phyloP scores from a whole-genome alignment of 257 asterid species.

The Gentiana macrophylla region DNA sequence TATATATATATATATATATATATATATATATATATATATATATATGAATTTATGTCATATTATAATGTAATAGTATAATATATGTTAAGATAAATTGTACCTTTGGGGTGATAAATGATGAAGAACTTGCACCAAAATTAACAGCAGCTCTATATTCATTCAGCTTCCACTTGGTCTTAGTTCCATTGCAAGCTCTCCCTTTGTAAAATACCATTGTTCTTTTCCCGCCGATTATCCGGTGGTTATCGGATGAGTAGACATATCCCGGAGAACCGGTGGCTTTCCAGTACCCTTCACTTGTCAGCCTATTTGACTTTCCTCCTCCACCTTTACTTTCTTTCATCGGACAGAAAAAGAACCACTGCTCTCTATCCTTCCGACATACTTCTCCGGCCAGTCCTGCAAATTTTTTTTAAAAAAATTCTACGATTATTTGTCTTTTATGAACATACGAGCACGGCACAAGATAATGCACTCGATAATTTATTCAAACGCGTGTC shows the following conservation, averaged over 20 bases:
- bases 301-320: slow-evolving; percentile 45
- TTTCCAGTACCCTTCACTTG: slow-evolving; percentile 57
- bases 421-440: too few relatives aligned
- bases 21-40: too few relatives aligned
- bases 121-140: slow-evolving; percentile 8
- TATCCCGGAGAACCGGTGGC: slow-evolving; percentile 51
- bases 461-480: too few relatives aligned
- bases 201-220: slow-evolving; percentile 50
- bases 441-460: too few relatives aligned
- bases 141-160: slow-evolving; percentile 39
- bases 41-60: too few relatives aligned
- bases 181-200: slow-evolving; percentile 51
- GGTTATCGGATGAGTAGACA: slow-evolving; percentile 31
- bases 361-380: slow-evolving; percentile 34
- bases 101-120: slow-evolving; percentile 17
- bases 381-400: slow-evolving; percentile 31
- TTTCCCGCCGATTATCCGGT: slow-evolving; percentile 31
- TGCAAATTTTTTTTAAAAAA: slow-evolving; percentile 10
- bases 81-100: slow-evolving; percentile 1
- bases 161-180: slow-evolving; percentile 58
- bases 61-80: too few relatives aligned
- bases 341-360: slow-evolving; percentile 56
- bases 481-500: too few relatives aligned
- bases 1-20: too few relatives aligned
- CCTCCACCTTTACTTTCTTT: slow-evolving; percentile 48